Base-by-base conservation (phyloP, 148 eudicot genomes). In the Mesembryanthemum crystallinum region DNA sequence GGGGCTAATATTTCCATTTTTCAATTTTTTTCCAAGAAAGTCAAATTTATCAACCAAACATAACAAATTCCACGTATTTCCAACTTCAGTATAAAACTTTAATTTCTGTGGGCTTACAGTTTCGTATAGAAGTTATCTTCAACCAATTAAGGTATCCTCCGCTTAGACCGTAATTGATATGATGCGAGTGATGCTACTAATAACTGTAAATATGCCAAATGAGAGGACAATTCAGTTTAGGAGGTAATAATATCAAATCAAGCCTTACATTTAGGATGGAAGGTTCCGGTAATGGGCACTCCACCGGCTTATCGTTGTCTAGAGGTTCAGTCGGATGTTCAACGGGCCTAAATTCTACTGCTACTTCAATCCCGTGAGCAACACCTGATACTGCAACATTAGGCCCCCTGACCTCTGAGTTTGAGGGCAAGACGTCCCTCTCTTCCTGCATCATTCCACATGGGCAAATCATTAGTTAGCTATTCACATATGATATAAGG, bases 201-300 rank as follows among this genome's bases (percentile, higher is more conserved):
- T n/a, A 3, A n/a, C 7, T 10, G 7, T 7, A 18, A 9, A 9
- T 23, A 63, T 25, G 28, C 57, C 27, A 51, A 35, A 35, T 35
- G 39, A 35, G 39, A 51, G 21, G 28, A 20, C 24, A 17, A 35
- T 8, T 27, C 35, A 51, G 37, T 27, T 5, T 20, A 24, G 42
- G 20, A 45, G 15, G 49, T 21, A 24, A 15, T 64, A 29, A 14
- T 23, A 33, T 66, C 75, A 77, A 66, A 23, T 45, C 32, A 45
- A 71, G 52, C 67, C 96, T 90, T 82, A 95, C 98, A 83, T 95
- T 92, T 21, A 92, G 86, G 73, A 95, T 90, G 35, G 96, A 92
- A 73, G 96, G 98, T 79, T 95, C 98, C 0, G 96, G 98, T 51
- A 84, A 66, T 37, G 98, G 97, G 79, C 98, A 95, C 52, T 81